These are phyloP conservation scores for Sisymbrium irio DNA, from an alignment of 345 rosid species.

Conservation along the genomic window DNA sequence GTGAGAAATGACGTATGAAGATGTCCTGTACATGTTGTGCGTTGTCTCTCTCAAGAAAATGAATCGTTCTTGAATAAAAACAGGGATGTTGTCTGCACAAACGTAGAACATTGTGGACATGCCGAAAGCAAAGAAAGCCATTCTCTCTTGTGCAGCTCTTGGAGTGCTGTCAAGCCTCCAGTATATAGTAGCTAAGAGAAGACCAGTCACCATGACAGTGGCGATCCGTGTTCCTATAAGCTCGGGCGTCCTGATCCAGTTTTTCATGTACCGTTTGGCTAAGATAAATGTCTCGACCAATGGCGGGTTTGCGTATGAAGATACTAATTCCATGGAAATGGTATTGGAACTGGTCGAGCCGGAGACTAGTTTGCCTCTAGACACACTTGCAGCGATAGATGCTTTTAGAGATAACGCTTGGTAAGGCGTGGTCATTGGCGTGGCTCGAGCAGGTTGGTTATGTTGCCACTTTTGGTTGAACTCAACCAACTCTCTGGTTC, in stretches of 20 bases:
- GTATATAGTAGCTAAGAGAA: slow-evolving; percentile 60
- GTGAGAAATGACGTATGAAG: slow-evolving; percentile 51
- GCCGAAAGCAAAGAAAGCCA: slow-evolving; percentile 50
- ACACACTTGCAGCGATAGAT: slow-evolving; percentile 32
- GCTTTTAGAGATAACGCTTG: slow-evolving; percentile 24
- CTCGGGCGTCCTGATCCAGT: slow-evolving; percentile 36
- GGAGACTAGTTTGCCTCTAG: slow-evolving; percentile 37
- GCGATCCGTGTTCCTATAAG: slow-evolving; percentile 24
- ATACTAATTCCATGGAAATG: slow-evolving; percentile 29
- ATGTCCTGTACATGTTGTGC: slow-evolving; percentile 44
- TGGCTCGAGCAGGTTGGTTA: not conserved
- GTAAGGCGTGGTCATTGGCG: slow-evolving; percentile 1
- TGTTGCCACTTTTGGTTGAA: slow-evolving; percentile 64
- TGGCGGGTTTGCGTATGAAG: slow-evolving; percentile 28
- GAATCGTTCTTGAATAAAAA: slow-evolving; percentile 58
- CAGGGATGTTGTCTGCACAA: slow-evolving; percentile 48
- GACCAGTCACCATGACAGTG: slow-evolving; percentile 41
- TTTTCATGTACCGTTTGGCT: slow-evolving; percentile 37
- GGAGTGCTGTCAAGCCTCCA: slow-evolving; percentile 49
- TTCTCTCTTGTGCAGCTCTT: slow-evolving; percentile 42
- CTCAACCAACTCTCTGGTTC: slow-evolving; percentile 55
- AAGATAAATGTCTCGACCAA: slow-evolving; percentile 18
- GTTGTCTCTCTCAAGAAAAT: slow-evolving; percentile 74
- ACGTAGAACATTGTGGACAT: slow-evolving; percentile 45
- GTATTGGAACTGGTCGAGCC: slow-evolving; percentile 30